phyloP scores from a whole-genome alignment of 2,329 filamentous ascomycete species.

The Penicillium decumbens region DNA sequence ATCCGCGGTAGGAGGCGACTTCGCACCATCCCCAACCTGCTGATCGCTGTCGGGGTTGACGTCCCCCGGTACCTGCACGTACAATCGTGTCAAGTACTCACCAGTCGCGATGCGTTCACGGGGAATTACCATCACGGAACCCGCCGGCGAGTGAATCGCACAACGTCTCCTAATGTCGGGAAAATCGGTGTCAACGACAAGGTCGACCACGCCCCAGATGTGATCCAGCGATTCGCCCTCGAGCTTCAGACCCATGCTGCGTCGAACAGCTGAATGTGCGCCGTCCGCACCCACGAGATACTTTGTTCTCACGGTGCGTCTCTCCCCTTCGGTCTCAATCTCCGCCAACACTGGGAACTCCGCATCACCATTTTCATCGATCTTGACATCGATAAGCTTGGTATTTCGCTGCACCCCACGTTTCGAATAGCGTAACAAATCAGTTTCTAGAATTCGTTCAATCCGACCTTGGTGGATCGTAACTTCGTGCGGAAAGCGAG shows the following conservation, averaged over 20 bases:
- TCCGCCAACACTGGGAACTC: conserved; percentile 36
- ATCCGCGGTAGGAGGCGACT: conserved; percentile 57
- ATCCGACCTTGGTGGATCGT: conserved; percentile 68
- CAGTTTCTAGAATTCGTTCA: conserved; percentile 64
- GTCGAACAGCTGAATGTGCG: conserved; percentile 61
- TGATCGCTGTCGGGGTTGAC: conserved; percentile 26
- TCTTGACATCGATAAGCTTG: conserved; percentile 58
- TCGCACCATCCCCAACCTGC: conserved; percentile 24
- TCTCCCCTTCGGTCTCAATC: conserved; percentile 28
- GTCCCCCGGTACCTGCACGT: conserved; percentile 44
- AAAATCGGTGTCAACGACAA: conserved; percentile 67
- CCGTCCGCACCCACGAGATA: conserved; percentile 70
- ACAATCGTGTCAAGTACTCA: conserved; percentile 66
- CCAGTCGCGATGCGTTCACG: conserved; percentile 58
- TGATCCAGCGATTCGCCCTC: conserved; percentile 66
- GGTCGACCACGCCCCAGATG: conserved; percentile 73
- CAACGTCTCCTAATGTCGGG: conserved; percentile 77
- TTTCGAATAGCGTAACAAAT: conserved; percentile 59
- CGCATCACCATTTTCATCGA: conserved; percentile 48
- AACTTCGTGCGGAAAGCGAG: conserved; percentile 66
- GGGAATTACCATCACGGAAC: conserved; percentile 76
- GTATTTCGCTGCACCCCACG: conserved; percentile 58
- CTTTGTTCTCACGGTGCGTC: conserved; percentile 55
- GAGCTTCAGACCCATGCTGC: conserved; percentile 49
- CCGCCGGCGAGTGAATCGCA: conserved; percentile 68